Base-by-base conservation (phyloP, 495 filamentous ascomycete species). In the Amorphotheca resinae region DNA sequence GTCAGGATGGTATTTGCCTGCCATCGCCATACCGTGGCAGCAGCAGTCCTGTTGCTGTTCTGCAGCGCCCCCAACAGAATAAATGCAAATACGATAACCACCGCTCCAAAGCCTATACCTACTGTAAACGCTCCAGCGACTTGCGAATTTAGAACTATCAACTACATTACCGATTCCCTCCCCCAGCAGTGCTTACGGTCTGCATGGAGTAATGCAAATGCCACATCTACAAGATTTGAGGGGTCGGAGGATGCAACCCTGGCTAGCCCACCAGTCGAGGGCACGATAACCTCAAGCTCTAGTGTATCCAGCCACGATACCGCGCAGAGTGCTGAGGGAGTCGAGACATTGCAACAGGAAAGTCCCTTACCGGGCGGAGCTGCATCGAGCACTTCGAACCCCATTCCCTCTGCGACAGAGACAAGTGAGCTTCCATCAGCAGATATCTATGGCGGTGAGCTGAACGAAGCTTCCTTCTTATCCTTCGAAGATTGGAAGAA, bases 401-500 rank as follows among this genome's bases (percentile, higher is more conserved):
- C 15, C 14, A 8, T 26, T 14, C 9, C 33, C 1, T 25, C 33
- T 22, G 6, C 44, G 4, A 22, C 48, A 26, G 45, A 37, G 21
- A 33, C 33, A 1, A 20, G 26, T 3, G 31, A 42, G 23, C 16
- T 38, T 2, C 18, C 42, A 14, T 41, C 37, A 3, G 40, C 28
- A 14, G 53, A 56, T 23, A 21, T 44, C 14, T 49, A 56, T n/a
- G 77, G 83, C 21, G 83, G 79, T 0, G 76, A 82, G 14, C 72
- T 95, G 6, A 82, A 88, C 51, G 81, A 82, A 28, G 79, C 78
- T 22, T 79, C 85, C 22, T 96, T 98, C 56, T 80, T 98, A 39
- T 95, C 91, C 0, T 98, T 98, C 53, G 91, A 95, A 55, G 89
- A 96, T 50, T 98, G 91, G 91, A 95, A 93, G 64, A 84, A 83